Evolutionary conservation across 495 filamentous ascomycete species (phyloP), one percentile per base, ranked within the genome.

Genomic region (Aspergillus heteromorphus): DNA sequence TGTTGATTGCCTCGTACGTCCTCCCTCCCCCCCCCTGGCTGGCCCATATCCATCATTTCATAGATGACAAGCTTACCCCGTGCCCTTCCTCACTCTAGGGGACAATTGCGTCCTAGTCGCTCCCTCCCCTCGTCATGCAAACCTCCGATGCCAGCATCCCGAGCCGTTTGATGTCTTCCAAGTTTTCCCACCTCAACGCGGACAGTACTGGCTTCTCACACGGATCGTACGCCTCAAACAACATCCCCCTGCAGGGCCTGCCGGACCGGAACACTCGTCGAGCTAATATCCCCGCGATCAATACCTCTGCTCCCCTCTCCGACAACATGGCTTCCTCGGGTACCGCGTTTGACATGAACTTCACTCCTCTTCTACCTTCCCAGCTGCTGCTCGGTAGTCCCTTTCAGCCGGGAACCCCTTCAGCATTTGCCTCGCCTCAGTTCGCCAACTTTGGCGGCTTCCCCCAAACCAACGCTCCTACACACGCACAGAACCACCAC

Each of bases 341-440:
- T 49, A 91, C 89, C 36, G 90, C 81, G 29, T 96, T 88, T 65
- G 92, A 97, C 66, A 96, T 97, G 95, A 92, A 97, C 71, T 97
- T 96, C 71, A 96, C 93, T 40, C 92, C 95, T 45, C 79, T 98
- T 55, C 81, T 98, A 9, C 93, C 93, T 13, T 96, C 93, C 7
- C 89, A 96, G 70, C 81, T 98, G 60, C 83, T 98, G 20, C 84
- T 98, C 20, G 93, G 93, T 30, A 96, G 91, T 70, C 93, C 93
- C 13, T 97, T 97, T 68, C 92, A 97, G 71, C 91, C 93, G 7
- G 93, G 92, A 34, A 95, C 88, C 9, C 92, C 92, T 5, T 87
- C 86, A 23, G 84, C 87, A 27, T 97, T 97, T 71, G 82, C 85
- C 34, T 95, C 88, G 27, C 88, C 93, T 2, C 92, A 96, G 64